These are phyloP conservation scores for Alternaria atra DNA, from an alignment of 2,329 filamentous ascomycete species.

Conservation along the genomic window DNA sequence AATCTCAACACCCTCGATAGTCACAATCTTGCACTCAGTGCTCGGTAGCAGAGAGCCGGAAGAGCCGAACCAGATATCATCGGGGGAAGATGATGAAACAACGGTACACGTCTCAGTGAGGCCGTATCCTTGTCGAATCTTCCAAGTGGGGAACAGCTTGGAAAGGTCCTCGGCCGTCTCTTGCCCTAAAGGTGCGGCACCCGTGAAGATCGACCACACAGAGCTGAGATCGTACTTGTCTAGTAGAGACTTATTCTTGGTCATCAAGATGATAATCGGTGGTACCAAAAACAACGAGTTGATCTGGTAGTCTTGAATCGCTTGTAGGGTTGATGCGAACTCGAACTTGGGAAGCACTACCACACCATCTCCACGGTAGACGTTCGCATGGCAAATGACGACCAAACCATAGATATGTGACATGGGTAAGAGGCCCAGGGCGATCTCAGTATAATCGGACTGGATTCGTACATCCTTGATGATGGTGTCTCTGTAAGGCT, in stretches of 20 bases:
- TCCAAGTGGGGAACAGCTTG: slow-evolving; percentile 70
- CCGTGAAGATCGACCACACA: slow-evolving; percentile 72
- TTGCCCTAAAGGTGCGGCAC: slow-evolving; percentile 78
- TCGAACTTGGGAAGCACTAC: slow-evolving; percentile 81
- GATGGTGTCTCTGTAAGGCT: slow-evolving; percentile 53
- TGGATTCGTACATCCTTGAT: slow-evolving; percentile 47
- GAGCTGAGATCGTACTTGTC: slow-evolving; percentile 76
- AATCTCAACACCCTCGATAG: slow-evolving; percentile 74
- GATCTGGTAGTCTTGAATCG: slow-evolving; percentile 76
- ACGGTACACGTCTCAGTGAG: slow-evolving; percentile 82
- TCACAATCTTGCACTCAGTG: slow-evolving; percentile 71
- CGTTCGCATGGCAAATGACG: slow-evolving; percentile 70
- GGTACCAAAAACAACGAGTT: slow-evolving; percentile 74
- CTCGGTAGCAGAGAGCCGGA: slow-evolving; percentile 75
- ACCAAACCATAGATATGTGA: slow-evolving; percentile 85
- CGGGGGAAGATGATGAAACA: slow-evolving; percentile 65
- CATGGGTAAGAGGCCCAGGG: slow-evolving; percentile 76
- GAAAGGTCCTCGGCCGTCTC: slow-evolving; percentile 74
- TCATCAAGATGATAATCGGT: slow-evolving; percentile 80
- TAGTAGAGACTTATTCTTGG: slow-evolving; percentile 69
- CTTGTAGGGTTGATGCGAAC: slow-evolving; percentile 68
- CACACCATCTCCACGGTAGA: slow-evolving; percentile 76
- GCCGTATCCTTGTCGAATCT: slow-evolving; percentile 76
- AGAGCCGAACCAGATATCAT: slow-evolving; percentile 75
- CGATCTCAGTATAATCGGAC: slow-evolving; percentile 60